Percentiles rank a stretch among this genome's conserved stretches.
Evolutionary conservation across 2,329 filamentous ascomycete genomes (phyloP).

Genomic region (Drechslerella coelobrocha): DNA sequence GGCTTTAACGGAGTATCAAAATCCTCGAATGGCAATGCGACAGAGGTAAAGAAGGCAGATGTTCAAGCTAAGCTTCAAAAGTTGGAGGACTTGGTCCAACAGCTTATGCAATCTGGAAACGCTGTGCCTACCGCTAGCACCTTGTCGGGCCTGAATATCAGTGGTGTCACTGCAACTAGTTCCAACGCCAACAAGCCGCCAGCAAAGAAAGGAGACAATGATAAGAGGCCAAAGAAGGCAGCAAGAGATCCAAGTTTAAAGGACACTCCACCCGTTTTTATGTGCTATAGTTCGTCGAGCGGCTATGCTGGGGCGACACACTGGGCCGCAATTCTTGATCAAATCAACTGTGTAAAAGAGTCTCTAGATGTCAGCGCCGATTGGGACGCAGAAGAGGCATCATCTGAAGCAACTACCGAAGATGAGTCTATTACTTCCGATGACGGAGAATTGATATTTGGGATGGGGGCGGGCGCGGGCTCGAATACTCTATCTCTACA

Average conservation of each 20-base stretch:
- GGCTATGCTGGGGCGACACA: constrained; percentile 59
- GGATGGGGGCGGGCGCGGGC: too few relatives aligned
- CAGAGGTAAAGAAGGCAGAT: constrained; percentile 55
- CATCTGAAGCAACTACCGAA: too few relatives aligned
- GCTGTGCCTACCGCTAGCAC: constrained; percentile 53
- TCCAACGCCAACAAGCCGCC: background rate
- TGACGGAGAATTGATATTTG: too few relatives aligned
- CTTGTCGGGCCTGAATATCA: constrained; percentile 55
- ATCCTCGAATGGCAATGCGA: background rate
- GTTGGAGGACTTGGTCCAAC: constrained; percentile 60
- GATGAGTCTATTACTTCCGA: constrained; percentile 54
- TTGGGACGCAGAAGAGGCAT: too few relatives aligned
- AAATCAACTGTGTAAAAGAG: constrained; percentile 59
- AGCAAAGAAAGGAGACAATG: background rate
- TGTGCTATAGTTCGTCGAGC: constrained; percentile 48
- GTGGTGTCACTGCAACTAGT: background rate
- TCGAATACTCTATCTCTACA: constrained; percentile 54
- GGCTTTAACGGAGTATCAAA: constrained; percentile 29
- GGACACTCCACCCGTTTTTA: constrained; percentile 51
- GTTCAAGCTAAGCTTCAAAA: constrained; percentile 59
- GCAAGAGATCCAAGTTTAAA: constrained; percentile 53
- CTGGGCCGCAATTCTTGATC: constrained; percentile 60
- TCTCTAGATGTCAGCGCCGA: constrained; percentile 56
- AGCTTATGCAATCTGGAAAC: constrained; percentile 55
- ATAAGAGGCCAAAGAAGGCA: constrained; percentile 4